Evolutionary conservation across 768 basidiomycete species (phyloP), one percentile per base, ranked within the genome.

Genomic region (Amyloporia xantha): DNA sequence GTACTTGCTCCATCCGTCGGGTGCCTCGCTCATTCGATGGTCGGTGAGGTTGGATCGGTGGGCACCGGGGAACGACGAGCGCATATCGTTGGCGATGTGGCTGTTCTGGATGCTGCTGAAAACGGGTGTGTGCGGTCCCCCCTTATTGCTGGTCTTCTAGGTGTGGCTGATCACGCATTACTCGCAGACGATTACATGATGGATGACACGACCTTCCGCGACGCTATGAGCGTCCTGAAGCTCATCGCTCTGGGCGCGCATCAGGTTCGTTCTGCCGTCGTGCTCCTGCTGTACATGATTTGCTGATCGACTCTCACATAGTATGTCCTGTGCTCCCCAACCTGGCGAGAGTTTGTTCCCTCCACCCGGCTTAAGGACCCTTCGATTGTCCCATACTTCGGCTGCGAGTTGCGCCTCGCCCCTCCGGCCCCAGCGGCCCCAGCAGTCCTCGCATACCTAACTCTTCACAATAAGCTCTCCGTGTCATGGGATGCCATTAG

Each of bases 51-150:
- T 55, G 7, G 74, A 76, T 19, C 52, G 59, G 3, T 90, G 87
- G 86, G 82, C 83, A 81, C 82, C 81, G 0, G 59, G 66, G 30
- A 75, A 79, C 42, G 69, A 74, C 47, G 70, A 71, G 52, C 67
- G 71, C 17, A 76, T 73, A 39, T 70, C 81, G 2, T 61, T 88
- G 40, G 84, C 80, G 2, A 83, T 88, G 77, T 91, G 86, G 87
- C 59, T 90, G 15, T 78, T 86, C 57, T 91, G 86, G 86, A 78
- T 86, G 54, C 65, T 89, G 30, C 61, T 88, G 13, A 71, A 69
- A 20, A 75, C 78, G 50, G 76, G 86, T 84, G 54, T 55, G 81
- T 66, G 25, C 23, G 20, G 9, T 15, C 3, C 26, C n/a, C 24
- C 11, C 4, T 11, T 15, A n/a, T 21, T 23, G 21, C 20, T 6